Percentiles rank a stretch among this genome's conserved stretches.
phyloP scores from a whole-genome alignment of 805 yeast species.

The Helenozyma baotianmanensis region DNA sequence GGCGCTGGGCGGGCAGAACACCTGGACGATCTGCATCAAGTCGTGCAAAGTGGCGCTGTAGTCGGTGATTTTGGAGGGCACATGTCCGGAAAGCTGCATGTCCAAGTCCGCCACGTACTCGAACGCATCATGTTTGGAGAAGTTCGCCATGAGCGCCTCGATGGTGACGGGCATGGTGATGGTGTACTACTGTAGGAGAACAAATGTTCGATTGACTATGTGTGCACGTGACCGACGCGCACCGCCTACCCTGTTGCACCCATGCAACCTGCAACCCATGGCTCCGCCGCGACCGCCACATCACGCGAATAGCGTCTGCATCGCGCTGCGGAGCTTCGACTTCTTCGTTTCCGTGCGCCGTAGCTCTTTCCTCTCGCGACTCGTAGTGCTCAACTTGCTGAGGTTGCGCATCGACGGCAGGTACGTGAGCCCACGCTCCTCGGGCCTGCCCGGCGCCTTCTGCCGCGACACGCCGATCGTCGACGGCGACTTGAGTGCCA shows the following conservation, averaged over 20 bases:
- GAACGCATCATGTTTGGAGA: constrained; percentile 17
- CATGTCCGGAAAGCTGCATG: constrained; percentile 10
- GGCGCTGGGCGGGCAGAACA: constrained; percentile 14
- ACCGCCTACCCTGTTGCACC: no score
- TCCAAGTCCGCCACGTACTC: constrained; percentile 20
- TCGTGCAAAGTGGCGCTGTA: constrained; percentile 16
- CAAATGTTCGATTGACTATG: no score
- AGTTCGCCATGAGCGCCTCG: constrained; percentile 4
- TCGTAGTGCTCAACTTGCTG: not conserved
- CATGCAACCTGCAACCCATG: no score
- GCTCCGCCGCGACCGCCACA: no score
- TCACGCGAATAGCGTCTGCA: constrained; percentile 1
- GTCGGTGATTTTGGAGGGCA: constrained; percentile 9
- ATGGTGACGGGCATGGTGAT: no score
- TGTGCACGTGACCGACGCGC: no score
- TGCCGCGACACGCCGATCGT: constrained; percentile 4
- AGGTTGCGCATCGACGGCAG: constrained; percentile 1
- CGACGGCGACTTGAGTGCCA: constrained; percentile 7
- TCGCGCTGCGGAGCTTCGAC: not conserved
- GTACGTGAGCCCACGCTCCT: not conserved
- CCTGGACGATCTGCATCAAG: constrained; percentile 23
- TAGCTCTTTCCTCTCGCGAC: not conserved
- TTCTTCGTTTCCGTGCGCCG: not conserved
- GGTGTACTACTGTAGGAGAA: no score
- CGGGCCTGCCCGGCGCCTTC: not conserved